Evolutionary conservation across 164 flowering plant species (phyloP), one percentile per base, ranked within the genome.

Genomic region (Pachysandra terminalis): DNA sequence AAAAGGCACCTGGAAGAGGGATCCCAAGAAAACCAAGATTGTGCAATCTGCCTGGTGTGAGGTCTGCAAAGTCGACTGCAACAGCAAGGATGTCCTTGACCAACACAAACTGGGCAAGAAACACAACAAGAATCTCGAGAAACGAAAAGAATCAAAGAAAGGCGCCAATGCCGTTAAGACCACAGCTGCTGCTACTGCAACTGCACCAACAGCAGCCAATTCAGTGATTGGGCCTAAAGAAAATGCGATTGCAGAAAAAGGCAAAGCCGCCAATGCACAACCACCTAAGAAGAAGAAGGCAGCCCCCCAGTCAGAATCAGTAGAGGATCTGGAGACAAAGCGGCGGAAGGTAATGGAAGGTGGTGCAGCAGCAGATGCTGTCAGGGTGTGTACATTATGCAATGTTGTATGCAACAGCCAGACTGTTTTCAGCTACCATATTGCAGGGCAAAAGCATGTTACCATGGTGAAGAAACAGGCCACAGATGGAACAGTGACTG

Each of bases 331-430:
- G 68, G 87, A 84, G 63, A 75, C 76, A 17, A 84, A 84, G 72
- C 77, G 70, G 48, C 66, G 67, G 67, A 82, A 74, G 67, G 69
- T 84, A 19, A 8, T 84, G 68, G 79, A 77, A 72, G 69, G 79
- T 40, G 84, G 87, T 24, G 82, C 84, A 23, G 74, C 82, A n/a
- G 78, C 73, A 19, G 71, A 73, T 55, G 75, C 81, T 19, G 75
- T 82, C 21, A 75, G 78, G 61, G 45, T 45, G 19, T 84, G 87
- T 56, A 5, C 71, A 12, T 19, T 76, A 24, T 84, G 87, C 59
- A 82, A 80, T 61, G 84, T 81, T 63, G 85, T 80, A 17, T 84
- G 87, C 73, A 82, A 80, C 40, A 82, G 87, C 28, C 82, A 82
- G 5, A 73, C 65, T 1, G 87, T 84, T 10, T 78, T 80, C 69